These are phyloP conservation scores for Claviceps africana DNA, from an alignment of 2,329 filamentous ascomycete species.

Conservation along the genomic window DNA sequence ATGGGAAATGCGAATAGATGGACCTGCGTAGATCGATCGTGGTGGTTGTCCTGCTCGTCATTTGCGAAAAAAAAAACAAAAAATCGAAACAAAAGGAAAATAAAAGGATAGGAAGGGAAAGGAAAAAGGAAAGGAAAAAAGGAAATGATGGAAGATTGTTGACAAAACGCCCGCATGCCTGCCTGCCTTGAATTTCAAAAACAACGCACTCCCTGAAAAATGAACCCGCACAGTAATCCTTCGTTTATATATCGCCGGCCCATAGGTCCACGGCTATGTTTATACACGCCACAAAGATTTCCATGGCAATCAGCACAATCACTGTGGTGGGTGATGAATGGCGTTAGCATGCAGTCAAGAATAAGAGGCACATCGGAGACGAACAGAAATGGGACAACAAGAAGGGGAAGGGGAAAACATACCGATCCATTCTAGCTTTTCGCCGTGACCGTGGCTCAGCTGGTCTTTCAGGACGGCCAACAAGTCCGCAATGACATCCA, in stretches of 20 bases:
- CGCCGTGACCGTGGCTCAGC: slow-evolving; percentile 80
- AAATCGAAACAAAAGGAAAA: neutral
- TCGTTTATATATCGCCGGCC: slow-evolving; percentile 26
- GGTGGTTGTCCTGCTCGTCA: neutral
- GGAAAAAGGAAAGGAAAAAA: too few relatives aligned
- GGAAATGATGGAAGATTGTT: too few relatives aligned
- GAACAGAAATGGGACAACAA: neutral
- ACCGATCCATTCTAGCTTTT: slow-evolving; percentile 85
- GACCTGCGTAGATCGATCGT: neutral
- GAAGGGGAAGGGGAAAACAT: slow-evolving; percentile 8
- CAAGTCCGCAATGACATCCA: slow-evolving; percentile 80
- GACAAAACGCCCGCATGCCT: too few relatives aligned
- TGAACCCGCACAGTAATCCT: neutral
- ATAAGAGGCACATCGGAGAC: neutral
- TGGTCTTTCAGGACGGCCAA: slow-evolving; percentile 91
- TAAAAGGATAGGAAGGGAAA: neutral
- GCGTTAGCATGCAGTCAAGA: neutral
- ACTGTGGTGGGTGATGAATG: slow-evolving; percentile 40
- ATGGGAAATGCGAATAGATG: neutral
- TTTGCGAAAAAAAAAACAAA: too few relatives aligned
- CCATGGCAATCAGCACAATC: slow-evolving; percentile 87
- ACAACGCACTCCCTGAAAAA: neutral
- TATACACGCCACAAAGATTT: slow-evolving; percentile 82
- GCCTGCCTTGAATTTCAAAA: neutral
- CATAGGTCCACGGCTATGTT: slow-evolving; percentile 94